Evolutionary conservation across 164 flowering plant genomes (phyloP), one percentile per base, ranked within the genome.

Genomic region (Saururus chinensis): DNA sequence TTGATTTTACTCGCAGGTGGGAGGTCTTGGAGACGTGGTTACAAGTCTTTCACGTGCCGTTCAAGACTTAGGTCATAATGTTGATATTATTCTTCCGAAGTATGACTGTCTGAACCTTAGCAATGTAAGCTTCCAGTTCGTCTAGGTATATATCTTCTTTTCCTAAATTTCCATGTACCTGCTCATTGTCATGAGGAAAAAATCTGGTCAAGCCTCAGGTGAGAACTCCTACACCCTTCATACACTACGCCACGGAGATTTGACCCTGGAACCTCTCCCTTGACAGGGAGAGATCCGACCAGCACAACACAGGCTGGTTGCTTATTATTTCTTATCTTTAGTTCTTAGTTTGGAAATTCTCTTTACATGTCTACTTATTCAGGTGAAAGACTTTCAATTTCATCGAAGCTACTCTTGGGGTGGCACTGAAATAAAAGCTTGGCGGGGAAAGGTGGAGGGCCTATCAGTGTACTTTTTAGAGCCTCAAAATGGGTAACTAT

Each of bases 1-100:
- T 56, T 55, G 40, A 41, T 48, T 14, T 41, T 48, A 41, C 30
- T 61, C 77, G 66, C 83, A 93, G 99, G 97, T 93, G 65, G 99
- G 99, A 66, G 99, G 99, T 66, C 92, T 93, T 59, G 99, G 97
- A 65, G 99, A 93, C 78, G 95, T 93, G 71, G 99, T 93, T 19
- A 90, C 99, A 65, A 85, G 99, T 79, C 87, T 93, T 65, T 93
- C 97, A 14, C 95, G 97, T 67, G 99, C 97, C 66, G 86, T 93
- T 61, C 91, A 88, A 75, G 99, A 93, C 42, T 73, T 93, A 63
- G 91, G 91, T 71, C 97, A 93, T 73, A 82, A 77, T 70, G 96
- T 93, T 42, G 89, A 93, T 67, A 78, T 93, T 53, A 84, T 93
- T 72, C 82, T 93, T 74, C 99, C 99, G 53, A 93, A 93, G 82